Evolutionary conservation across 169 alveolate species (phyloP), one percentile per base, ranked within the genome.

Genomic region (Eimeria tenella): DNA sequence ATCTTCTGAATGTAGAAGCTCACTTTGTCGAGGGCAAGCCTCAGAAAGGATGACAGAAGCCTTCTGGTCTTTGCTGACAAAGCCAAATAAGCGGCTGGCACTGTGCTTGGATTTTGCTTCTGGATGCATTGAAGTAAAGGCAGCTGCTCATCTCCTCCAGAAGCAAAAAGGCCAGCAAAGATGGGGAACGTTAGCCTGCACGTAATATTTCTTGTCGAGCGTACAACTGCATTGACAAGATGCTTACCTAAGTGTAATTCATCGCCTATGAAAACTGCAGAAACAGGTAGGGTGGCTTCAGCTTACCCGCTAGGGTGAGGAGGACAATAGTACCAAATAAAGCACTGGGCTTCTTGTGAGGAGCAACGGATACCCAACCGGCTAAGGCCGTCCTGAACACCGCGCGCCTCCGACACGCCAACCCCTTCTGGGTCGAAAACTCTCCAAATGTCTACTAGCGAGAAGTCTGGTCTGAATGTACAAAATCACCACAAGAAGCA

Each of bases 61-160:
- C 23, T 84, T n/a, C 92, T 60, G 19, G 92, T 84, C 55, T 25
- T 84, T n/a, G 92, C 31, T 49, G 92, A 84, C 73, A 84, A 63
- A 3, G 92, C 92, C 92, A 84, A 63, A 65, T 84, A 84, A n/a
- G 92, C 92, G 50, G 81, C 92, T 60, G 92, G 92, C 53, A 84
- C 79, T 13, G 92, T 84, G 81, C 50, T 15, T 49, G 92, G 92
- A 63, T 84, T 84, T 52, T 84, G 92, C 63, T 84, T 77, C 79
- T 84, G 75, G 65, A 84, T 84, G 81, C 92, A 84, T 63, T 62
- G 79, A 50, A 84, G 92, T 62, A 84, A 62, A 10, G 92, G 92
- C 49, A 63, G 60, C 81, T 63, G 92, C 49, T 84, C 92, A 63
- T 84, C 92, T 63, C 92, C 92, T 63, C 81, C 92, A 63, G 81